Base-by-base conservation (phyloP, 306 rosid species). In the Hylodesmum podocarpum region DNA sequence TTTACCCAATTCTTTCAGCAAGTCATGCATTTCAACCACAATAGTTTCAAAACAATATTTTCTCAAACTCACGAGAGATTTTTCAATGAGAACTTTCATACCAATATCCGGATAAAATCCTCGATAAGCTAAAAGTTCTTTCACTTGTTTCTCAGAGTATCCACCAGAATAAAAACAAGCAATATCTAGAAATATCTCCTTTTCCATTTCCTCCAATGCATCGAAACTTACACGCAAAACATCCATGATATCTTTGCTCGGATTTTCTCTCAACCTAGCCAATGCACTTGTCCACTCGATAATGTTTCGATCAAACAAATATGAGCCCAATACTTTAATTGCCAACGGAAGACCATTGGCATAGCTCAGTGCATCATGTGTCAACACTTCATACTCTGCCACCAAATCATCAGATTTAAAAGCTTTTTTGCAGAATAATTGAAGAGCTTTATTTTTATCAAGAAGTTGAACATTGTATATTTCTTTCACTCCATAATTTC, bases 41-140 rank as follows among this genome's bases (percentile, higher is more conserved):
- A n/a, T n/a, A n/a, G n/a, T n/a, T n/a, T n/a, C n/a, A n/a, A n/a
- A n/a, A n/a, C n/a, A n/a, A n/a, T n/a, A n/a, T n/a, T n/a, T n/a
- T n/a, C n/a, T n/a, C n/a, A n/a, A n/a, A n/a, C 28, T 55, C 43
- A 59, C 3, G 8, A 80, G 84, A 13, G 84, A 74, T 73, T 72
- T 72, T 2, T 80, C 75, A 41, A 64, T 10, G 0, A 80, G 79
- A 72, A 51, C 51, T 40, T 61, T 22, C 40, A 73, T n/a, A 6
- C 75, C 84, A 33, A 80, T 29, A 0, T 27, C 53, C 1, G 75
- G 9, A 41, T 29, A 7, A 46, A 51, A 64, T 41, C 74, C 75
- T 10, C 75, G 22, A 54, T 6, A 3, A 9, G n/a, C 15, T 21
- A 64, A 3, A 29, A 75, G 1, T 1, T 57, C 4, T 8, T 7